Conservation (phyloP, 805 yeast species). For the Trichomonascus vanleenenianus region DNA sequence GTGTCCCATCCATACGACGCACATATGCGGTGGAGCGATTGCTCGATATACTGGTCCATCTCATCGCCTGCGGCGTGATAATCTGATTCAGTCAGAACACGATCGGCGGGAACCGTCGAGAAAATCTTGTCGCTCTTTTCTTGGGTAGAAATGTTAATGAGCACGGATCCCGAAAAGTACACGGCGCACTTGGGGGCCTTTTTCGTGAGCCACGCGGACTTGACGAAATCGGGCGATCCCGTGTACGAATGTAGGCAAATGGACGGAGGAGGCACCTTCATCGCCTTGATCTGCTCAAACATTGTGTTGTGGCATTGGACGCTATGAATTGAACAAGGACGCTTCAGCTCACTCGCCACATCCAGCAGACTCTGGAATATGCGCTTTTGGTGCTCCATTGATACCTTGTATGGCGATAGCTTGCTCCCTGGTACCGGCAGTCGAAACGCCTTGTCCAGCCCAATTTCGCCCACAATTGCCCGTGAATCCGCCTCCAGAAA, state of each 20-base stretch:
- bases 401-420: slow-evolving; percentile 44
- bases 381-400: slow-evolving; percentile 54
- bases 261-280: slow-evolving; percentile 22
- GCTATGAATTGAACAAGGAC: slow-evolving; percentile 72
- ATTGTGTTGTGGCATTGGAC: slow-evolving; percentile 70
- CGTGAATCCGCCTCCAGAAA: slow-evolving; percentile 27
- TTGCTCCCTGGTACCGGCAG: slow-evolving; percentile 40
- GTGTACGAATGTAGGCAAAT: slow-evolving; percentile 78
- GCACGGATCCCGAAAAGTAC: slow-evolving; percentile 47
- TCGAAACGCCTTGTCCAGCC: slow-evolving; percentile 70
- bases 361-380: slow-evolving; percentile 45
- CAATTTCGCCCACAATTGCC: slow-evolving; percentile 82
- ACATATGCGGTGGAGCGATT: slow-evolving; percentile 8
- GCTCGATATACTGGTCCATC: slow-evolving; percentile 19
- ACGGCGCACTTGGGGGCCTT: slow-evolving; percentile 21
- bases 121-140: slow-evolving; percentile 28
- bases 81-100: slow-evolving; percentile 49
- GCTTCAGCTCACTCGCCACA: slow-evolving; percentile 41
- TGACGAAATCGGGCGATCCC: slow-evolving; percentile 61
- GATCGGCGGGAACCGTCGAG: slow-evolving; percentile 28
- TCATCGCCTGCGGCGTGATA: slow-evolving; percentile 26
- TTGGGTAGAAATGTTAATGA: slow-evolving; percentile 36
- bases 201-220: slow-evolving; percentile 17
- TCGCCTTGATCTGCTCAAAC: slow-evolving; percentile 35
- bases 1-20: slow-evolving; percentile 8